Conservation (phyloP, 495 filamentous ascomycete species). For the Sabuloglossum arenarium region DNA sequence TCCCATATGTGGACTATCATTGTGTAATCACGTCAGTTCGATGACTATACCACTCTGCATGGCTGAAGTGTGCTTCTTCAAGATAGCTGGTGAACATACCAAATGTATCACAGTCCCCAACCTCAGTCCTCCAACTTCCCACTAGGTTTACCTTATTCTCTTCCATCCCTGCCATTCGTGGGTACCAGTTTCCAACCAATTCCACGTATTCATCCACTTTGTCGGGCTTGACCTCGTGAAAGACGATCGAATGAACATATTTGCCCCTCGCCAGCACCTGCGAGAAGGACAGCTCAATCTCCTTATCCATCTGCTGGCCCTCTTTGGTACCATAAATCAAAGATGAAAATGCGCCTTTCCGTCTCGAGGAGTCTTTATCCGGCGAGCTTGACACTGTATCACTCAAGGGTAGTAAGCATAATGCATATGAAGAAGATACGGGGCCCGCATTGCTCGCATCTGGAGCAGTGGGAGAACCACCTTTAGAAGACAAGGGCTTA, state of each 20-base stretch:
- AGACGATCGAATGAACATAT: constrained; percentile 94
- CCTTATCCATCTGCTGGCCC: constrained; percentile 73
- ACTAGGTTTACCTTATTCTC: constrained; percentile 91
- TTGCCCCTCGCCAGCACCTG: constrained; percentile 89
- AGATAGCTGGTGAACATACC: constrained; percentile 30
- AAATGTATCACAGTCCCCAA: constrained; percentile 94
- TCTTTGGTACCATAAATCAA: constrained; percentile 94
- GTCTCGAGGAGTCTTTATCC: constrained; percentile 15
- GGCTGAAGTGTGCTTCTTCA: background rate
- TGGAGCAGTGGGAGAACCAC: constrained; percentile 29
- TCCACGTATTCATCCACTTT: constrained; percentile 88
- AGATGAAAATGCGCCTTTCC: constrained; percentile 32
- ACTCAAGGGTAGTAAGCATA: constrained; percentile 48
- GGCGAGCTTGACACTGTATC: constrained; percentile 21
- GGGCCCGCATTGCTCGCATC: constrained; percentile 32
- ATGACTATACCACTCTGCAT: background rate
- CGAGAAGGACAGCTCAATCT: constrained; percentile 86
- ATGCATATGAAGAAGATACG: constrained; percentile 20
- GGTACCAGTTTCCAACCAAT: constrained; percentile 84
- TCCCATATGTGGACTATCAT: constrained; percentile 91
- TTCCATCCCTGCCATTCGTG: constrained; percentile 53
- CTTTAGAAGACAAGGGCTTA: constrained; percentile 9
- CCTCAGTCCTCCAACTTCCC: constrained; percentile 95
- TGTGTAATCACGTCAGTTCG: constrained; percentile 2
- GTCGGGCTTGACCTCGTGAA: constrained; percentile 90